phyloP scores from a whole-genome alignment of 108 stramenopile species.

The Nannochloropsis oceanica region DNA sequence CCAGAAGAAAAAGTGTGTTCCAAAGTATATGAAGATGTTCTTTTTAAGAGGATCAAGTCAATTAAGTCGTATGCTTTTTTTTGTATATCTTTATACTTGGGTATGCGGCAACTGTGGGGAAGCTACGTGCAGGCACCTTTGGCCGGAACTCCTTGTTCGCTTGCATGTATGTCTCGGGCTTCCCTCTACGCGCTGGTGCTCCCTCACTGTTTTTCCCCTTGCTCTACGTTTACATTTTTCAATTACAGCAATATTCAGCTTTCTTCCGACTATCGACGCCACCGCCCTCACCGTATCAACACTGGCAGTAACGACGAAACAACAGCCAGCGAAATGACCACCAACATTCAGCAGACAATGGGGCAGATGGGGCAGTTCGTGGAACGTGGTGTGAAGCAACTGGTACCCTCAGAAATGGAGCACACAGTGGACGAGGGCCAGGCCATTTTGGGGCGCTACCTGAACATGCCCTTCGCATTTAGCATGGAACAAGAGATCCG shows the following conservation, averaged over 20 bases:
- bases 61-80: too few species aligned
- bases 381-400: neutral
- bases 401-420: neutral
- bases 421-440: neutral
- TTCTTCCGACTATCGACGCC: neutral
- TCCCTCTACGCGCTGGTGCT: too few species aligned
- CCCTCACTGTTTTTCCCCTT: too few species aligned
- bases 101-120: too few species aligned
- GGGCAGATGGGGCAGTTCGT: neutral
- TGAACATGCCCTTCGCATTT: neutral
- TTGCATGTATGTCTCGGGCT: too few species aligned
- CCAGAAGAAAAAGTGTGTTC: too few species aligned
- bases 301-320: neutral
- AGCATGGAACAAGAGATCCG: neutral
- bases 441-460: neutral
- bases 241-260: neutral
- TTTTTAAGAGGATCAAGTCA: too few species aligned
- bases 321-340: neutral
- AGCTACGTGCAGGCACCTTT: too few species aligned
- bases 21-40: too few species aligned
- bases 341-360: neutral
- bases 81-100: too few species aligned
- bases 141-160: too few species aligned
- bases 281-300: neutral
- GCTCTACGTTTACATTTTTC: too few species aligned